A percentile compares a stretch with the other conserved stretches of the same genome.
These are phyloP conservation scores for Silene uniflora DNA, from an alignment of 148 eudicot genomes.

Conservation along the genomic window DNA sequence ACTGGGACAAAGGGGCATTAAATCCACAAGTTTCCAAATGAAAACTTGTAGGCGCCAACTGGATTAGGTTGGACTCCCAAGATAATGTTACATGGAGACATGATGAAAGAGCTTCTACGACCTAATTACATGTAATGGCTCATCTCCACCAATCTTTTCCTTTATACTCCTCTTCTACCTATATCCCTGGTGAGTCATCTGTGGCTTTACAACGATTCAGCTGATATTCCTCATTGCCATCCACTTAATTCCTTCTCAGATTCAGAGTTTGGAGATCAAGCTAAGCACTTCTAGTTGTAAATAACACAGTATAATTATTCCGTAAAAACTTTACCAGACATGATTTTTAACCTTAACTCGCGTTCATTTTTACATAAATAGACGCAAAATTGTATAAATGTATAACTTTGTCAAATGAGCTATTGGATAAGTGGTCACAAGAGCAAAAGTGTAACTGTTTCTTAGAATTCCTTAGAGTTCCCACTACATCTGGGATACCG, in stretches of 20 bases:
- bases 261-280: not conserved
- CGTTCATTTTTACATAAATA: too few relatives aligned
- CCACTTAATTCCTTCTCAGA: not conserved
- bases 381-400: too few relatives aligned
- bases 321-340: too few relatives aligned
- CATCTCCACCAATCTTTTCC: not conserved
- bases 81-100: not conserved
- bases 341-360: too few relatives aligned
- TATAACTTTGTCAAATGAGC: too few relatives aligned
- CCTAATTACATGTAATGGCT: not conserved
- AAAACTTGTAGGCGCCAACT: too few relatives aligned
- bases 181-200: not conserved
- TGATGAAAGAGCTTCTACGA: not conserved
- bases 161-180: too few relatives aligned
- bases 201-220: not conserved
- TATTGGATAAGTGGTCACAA: too few relatives aligned
- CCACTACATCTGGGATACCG: not conserved
- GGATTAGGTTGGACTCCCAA: too few relatives aligned
- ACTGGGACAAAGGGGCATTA: too few relatives aligned
- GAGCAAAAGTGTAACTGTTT: not conserved
- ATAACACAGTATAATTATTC: not conserved
- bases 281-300: not conserved
- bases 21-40: too few relatives aligned
- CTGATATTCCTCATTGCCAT: not conserved
- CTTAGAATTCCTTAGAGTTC: not conserved